Evolutionary conservation across 1,284 basidiomycete species (phyloP).

Genomic region (Naganishia albida): DNA sequence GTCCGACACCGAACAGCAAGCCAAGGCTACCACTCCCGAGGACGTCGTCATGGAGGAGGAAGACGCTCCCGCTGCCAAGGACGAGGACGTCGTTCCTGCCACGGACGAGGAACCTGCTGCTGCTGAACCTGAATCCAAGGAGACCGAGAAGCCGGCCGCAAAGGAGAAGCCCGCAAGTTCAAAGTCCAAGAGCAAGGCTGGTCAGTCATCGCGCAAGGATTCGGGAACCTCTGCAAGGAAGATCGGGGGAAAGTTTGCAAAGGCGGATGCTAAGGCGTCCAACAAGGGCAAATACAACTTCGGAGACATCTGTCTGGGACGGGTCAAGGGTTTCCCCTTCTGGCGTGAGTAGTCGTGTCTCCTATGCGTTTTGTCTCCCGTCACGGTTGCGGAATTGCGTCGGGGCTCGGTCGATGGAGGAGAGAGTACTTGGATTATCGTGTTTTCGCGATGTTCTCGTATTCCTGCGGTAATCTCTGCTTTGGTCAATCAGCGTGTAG

Average conservation of each 20-base stretch:
- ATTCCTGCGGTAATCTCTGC: too few relatives aligned
- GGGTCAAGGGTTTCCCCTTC: conserved; percentile 88
- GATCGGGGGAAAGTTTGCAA: conserved; percentile 15
- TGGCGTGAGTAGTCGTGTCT: conserved; percentile 62
- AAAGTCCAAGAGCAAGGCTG: conserved; percentile 29
- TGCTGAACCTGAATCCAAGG: conserved; percentile 12
- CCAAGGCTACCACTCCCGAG: conserved; percentile 23
- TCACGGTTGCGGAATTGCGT: too few relatives aligned
- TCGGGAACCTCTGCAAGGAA: conserved; percentile 23
- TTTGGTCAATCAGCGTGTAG: too few relatives aligned
- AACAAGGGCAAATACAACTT: conserved; percentile 55
- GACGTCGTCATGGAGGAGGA: conserved; percentile 29
- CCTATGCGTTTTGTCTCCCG: too few relatives aligned
- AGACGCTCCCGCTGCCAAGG: conserved; percentile 4
- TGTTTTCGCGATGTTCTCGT: too few relatives aligned
- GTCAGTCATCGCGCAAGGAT: conserved; percentile 3
- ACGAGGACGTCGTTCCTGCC: conserved; percentile 5
- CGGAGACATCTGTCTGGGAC: conserved; percentile 84
- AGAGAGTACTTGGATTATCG: too few relatives aligned
- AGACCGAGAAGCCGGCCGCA: conserved; percentile 15
- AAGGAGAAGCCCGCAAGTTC: conserved; percentile 16
- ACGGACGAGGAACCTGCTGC: conserved; percentile 18
- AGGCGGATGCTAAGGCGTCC: conserved; percentile 9
- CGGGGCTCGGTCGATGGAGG: too few relatives aligned
- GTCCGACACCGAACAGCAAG: conserved; percentile 27